Base-by-base conservation (phyloP, 1,284 basidiomycete genomes). In the Sporisorium scitamineum region DNA sequence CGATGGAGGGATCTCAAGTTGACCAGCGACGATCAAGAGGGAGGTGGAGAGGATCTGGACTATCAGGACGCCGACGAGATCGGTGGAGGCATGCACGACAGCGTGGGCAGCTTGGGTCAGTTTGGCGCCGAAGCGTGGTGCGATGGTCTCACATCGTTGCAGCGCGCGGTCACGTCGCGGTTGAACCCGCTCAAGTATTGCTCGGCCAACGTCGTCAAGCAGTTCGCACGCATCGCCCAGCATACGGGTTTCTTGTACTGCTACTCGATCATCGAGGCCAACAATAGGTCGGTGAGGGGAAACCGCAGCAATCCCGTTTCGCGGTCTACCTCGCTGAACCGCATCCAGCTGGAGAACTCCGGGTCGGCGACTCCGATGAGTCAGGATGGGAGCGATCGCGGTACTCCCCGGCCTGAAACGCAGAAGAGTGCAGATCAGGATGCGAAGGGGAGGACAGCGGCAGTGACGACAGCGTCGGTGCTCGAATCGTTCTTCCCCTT, bases 401-500 rank as follows among this genome's bases (percentile, higher is more conserved):
- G 65, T 6, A 76, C 69, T 5, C 69, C 69, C 0, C 24, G 60
- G 18, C 65, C 74, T 9, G 61, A 61, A 13, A 10, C 27, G n/a
- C 3, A 22, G 24, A 26, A 37, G 9, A 37, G 34, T 18, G 18
- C 37, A 8, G 37, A 39, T 18, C 14, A 54, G 50, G 60, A 67
- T 16, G 31, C 14, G 16, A 51, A 58, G 52, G 11, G 48, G 34
- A 37, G 47, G 1, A 24, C 55, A 32, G 50, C 58, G 16, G 56
- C 61, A 29, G 59, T 78, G 14, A 65, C 75, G 7, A 77, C 78
- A 2, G 54, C 68, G 8, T 71, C 75, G 27, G 69, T 95, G 65
- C 88, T 98, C 53, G 94, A 95, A 84, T 91, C 91, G 14, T 99
- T 98, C 88, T 99, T 99, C 88, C 97, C 97, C 0, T 99, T 99